Conservation (phyloP, 805 yeast genomes). For the Maudiozyma bulderi region DNA sequence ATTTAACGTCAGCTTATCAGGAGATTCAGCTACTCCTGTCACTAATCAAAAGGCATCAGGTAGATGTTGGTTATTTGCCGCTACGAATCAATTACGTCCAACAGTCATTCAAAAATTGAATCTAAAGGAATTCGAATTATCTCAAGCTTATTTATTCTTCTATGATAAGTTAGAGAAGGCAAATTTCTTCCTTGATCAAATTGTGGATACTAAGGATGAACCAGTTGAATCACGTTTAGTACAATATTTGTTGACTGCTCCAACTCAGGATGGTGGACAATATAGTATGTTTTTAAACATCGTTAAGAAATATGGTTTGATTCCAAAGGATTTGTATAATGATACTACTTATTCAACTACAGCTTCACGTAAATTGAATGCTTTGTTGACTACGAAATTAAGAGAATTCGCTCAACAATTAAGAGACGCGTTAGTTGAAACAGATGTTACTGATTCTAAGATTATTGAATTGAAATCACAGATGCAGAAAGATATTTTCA, state of each 20-base stretch:
- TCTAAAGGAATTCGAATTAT: constrained; percentile 59
- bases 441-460: constrained; percentile 22
- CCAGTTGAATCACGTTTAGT: constrained; percentile 62
- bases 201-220: constrained; percentile 57
- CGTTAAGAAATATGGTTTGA: constrained; percentile 70
- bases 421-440: constrained; percentile 31
- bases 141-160: constrained; percentile 72
- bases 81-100: constrained; percentile 62
- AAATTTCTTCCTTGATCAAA: constrained; percentile 69
- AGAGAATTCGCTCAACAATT: constrained; percentile 70
- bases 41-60: constrained; percentile 72
- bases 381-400: constrained; percentile 55
- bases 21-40: constrained; percentile 40
- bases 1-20: constrained; percentile 29
- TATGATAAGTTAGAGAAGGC: constrained; percentile 82
- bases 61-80: constrained; percentile 84
- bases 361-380: constrained; percentile 43
- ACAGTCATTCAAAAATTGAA: constrained; percentile 52
- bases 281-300: constrained; percentile 74
- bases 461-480: constrained; percentile 34
- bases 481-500: constrained; percentile 54
- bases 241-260: constrained; percentile 53
- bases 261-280: constrained; percentile 81
- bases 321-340: constrained; percentile 66
- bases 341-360: constrained; percentile 54